Evolutionary conservation across 73 alveolate species (phyloP).

Genomic region (Paramecium pentaurelia): DNA sequence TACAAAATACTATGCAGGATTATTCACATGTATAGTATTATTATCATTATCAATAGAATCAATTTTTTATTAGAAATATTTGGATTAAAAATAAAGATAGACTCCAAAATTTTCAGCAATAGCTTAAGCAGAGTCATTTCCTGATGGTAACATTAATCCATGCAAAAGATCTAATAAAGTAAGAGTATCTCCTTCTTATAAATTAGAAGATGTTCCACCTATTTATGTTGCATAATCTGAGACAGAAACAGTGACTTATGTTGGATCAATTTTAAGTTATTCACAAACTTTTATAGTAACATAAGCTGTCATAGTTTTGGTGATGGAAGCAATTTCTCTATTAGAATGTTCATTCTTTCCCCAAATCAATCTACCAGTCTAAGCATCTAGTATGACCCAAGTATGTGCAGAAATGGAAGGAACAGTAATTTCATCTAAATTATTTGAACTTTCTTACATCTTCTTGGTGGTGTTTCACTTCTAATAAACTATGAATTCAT

Average conservation of each 20-base stretch:
- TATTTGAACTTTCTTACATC: neutral
- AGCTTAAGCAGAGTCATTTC: slow-evolving; percentile 84
- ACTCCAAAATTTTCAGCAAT: slow-evolving; percentile 74
- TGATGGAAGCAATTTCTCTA: slow-evolving; percentile 78
- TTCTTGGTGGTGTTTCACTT: slow-evolving; percentile 37
- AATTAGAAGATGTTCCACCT: slow-evolving; percentile 75
- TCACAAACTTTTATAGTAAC: slow-evolving; percentile 59
- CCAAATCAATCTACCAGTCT: slow-evolving; percentile 69
- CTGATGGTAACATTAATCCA: slow-evolving; percentile 85
- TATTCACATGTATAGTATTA: neutral
- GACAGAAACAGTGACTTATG: slow-evolving; percentile 26
- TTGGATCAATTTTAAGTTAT: slow-evolving; percentile 60
- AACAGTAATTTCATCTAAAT: neutral
- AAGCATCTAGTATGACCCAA: slow-evolving; percentile 68
- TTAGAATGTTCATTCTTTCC: slow-evolving; percentile 64
- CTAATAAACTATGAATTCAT: neutral
- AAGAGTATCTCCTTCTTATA: slow-evolving; percentile 65
- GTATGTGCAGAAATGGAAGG: slow-evolving; percentile 67
- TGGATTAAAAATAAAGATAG: slow-evolving; percentile 24
- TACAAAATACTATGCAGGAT: slow-evolving; percentile 65
- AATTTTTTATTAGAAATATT: slow-evolving; percentile 16
- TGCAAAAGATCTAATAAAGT: slow-evolving; percentile 68
- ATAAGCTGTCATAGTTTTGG: slow-evolving; percentile 78
- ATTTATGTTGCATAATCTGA: slow-evolving; percentile 43
- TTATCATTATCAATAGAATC: slow-evolving; percentile 6